phyloP scores from a whole-genome alignment of 169 alveolate genomes.

The Blepharisma undulans region DNA sequence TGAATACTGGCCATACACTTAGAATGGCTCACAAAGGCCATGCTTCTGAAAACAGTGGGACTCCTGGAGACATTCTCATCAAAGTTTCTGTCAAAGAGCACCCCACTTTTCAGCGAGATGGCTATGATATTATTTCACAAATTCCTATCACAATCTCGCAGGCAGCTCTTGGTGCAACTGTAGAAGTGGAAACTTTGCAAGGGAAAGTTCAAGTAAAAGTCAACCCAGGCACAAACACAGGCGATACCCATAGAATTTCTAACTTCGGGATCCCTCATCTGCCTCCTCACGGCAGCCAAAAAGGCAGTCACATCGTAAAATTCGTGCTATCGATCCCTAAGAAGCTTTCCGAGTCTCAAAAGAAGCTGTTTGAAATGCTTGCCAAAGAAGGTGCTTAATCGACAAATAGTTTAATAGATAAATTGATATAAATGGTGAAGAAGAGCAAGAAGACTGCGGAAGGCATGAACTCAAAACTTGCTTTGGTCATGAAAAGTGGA shows the following conservation, averaged over 20 bases:
- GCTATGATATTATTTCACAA: conserved; percentile 52
- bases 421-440: conserved; percentile 45
- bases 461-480: conserved; percentile 78
- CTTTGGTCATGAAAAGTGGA: conserved; percentile 86
- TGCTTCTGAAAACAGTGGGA: conserved; percentile 39
- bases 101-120: conserved; percentile 55
- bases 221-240: conserved; percentile 58
- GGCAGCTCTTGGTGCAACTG: conserved; percentile 59
- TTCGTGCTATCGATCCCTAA: conserved; percentile 56
- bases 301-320: conserved; percentile 54
- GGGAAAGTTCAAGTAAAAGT: conserved; percentile 54
- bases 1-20: conserved; percentile 51
- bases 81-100: conserved; percentile 53
- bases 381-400: neutral
- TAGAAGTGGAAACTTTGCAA: conserved; percentile 54
- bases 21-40: conserved; percentile 63
- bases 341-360: conserved; percentile 17
- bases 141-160: conserved; percentile 38
- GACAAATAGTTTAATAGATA: neutral
- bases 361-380: neutral
- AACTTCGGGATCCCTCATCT: conserved; percentile 55
- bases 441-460: conserved; percentile 69
- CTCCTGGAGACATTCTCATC: conserved; percentile 61
- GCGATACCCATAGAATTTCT: conserved; percentile 45
- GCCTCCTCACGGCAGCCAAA: conserved; percentile 47